Conservation (phyloP, 345 rosid genomes). For the Mallotus nudiflorus region DNA sequence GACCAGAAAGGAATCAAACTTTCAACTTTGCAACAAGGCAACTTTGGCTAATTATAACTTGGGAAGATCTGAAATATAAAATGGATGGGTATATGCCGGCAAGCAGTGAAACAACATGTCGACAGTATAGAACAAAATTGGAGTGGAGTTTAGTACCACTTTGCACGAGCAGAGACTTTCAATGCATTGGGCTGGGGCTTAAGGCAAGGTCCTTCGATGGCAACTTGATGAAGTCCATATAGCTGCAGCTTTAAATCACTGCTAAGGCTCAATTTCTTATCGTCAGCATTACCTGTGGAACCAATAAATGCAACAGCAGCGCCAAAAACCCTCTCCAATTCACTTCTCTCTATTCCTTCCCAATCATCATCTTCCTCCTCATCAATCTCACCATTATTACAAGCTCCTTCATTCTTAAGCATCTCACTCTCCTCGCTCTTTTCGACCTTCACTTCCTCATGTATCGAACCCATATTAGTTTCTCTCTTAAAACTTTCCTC, state of each 20-base stretch:
- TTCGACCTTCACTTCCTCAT: too few species aligned
- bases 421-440: conserved; percentile 11
- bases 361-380: conserved; percentile 49
- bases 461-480: too few species aligned
- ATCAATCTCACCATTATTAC: conserved; percentile 15
- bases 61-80: neutral
- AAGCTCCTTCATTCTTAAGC: conserved; percentile 8
- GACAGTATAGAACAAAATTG: too few species aligned
- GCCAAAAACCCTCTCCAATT: conserved; percentile 43
- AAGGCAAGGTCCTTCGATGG: conserved; percentile 53
- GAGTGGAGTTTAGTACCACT: conserved; percentile 38
- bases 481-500: too few species aligned
- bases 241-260: conserved; percentile 33
- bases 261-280: conserved; percentile 19
- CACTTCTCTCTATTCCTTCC: conserved; percentile 54
- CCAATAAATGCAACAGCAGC: conserved; percentile 40
- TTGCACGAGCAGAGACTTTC: conserved; percentile 51
- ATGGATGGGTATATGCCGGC: too few species aligned
- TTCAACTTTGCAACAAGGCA: too few species aligned
- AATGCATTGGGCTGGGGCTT: conserved; percentile 45
- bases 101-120: too few species aligned
- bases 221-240: conserved; percentile 57
- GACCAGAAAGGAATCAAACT: too few species aligned
- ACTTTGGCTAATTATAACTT: too few species aligned
- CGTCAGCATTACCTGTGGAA: conserved; percentile 25